Percentiles rank a stretch among this genome's conserved stretches.
Evolutionary conservation across 805 yeast genomes (phyloP).

Genomic region (Metschnikowia corniflorae): DNA sequence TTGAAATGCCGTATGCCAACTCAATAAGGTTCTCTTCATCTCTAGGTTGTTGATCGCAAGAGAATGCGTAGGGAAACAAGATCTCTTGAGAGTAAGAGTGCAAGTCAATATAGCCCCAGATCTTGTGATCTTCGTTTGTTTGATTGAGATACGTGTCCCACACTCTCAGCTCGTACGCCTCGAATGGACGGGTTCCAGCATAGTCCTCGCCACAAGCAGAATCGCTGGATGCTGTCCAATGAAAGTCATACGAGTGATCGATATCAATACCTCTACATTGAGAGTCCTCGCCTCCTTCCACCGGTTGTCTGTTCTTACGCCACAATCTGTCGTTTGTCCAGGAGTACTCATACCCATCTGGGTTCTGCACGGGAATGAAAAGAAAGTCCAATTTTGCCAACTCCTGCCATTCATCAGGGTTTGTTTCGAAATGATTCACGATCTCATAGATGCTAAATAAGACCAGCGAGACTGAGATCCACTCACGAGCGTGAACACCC

Average conservation of each 20-base stretch:
- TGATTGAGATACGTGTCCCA: constrained; percentile 39
- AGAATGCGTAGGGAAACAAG: constrained; percentile 76
- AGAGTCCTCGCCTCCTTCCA: constrained; percentile 39
- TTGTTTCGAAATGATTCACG: constrained; percentile 26
- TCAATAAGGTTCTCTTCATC: constrained; percentile 80
- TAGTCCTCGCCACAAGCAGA: constrained; percentile 83
- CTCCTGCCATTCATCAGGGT: constrained; percentile 41
- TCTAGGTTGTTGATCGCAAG: constrained; percentile 69
- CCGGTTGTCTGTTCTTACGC: constrained; percentile 77
- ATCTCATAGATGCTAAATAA: constrained; percentile 49
- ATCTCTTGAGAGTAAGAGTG: constrained; percentile 86
- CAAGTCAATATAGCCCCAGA: constrained; percentile 75
- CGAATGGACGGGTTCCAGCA: constrained; percentile 71
- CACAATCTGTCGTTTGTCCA: constrained; percentile 82
- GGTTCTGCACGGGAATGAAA: constrained; percentile 81
- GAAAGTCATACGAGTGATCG: constrained; percentile 77
- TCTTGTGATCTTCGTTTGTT: constrained; percentile 52
- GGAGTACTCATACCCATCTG: constrained; percentile 85
- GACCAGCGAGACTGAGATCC: constrained; percentile 74
- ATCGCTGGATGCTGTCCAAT: constrained; percentile 59
- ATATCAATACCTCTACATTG: constrained; percentile 78
- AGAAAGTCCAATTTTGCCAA: constrained; percentile 64
- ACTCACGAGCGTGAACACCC: constrained; percentile 87
- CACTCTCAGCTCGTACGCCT: constrained; percentile 37
- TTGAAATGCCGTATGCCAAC: constrained; percentile 75